These are phyloP conservation scores for Colletotrichum lindemuthianum DNA, from an alignment of 2,329 filamentous ascomycete species.

Conservation along the genomic window DNA sequence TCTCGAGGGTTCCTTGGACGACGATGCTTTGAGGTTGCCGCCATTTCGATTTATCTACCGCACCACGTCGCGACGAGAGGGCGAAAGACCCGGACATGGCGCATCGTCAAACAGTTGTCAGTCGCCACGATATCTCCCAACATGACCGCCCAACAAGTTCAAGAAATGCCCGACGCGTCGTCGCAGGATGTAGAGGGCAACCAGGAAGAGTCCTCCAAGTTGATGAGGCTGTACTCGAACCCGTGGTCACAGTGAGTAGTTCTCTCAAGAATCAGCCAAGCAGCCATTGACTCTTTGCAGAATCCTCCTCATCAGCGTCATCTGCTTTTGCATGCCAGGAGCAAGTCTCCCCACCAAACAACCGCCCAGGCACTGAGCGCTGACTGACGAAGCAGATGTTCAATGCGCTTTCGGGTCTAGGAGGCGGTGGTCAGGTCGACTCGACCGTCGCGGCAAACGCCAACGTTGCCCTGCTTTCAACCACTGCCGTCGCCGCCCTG, in stretches of 20 bases:
- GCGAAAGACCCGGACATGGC: too few relatives aligned
- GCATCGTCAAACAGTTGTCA: too few relatives aligned
- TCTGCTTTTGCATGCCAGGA: slow-evolving; percentile 59
- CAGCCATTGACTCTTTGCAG: slow-evolving; percentile 9
- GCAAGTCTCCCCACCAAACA: slow-evolving; percentile 42
- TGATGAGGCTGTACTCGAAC: slow-evolving; percentile 49
- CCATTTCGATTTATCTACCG: neutral
- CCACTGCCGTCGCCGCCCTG: slow-evolving; percentile 54
- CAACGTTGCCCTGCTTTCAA: slow-evolving; percentile 54
- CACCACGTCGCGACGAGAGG: neutral
- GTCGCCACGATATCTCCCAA: neutral
- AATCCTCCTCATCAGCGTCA: slow-evolving; percentile 58
- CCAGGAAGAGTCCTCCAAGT: slow-evolving; percentile 31
- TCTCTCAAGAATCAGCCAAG: too few relatives aligned
- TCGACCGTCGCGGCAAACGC: slow-evolving; percentile 57
- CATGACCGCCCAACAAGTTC: slow-evolving; percentile 1
- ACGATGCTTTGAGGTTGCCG: neutral
- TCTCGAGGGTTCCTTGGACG: neutral
- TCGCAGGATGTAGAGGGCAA: neutral
- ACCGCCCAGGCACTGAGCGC: neutral
- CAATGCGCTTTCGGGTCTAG: slow-evolving; percentile 56
- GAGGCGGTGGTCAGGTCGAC: slow-evolving; percentile 57
- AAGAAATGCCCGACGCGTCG: neutral
- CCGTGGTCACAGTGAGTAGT: slow-evolving; percentile 53
- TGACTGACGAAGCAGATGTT: slow-evolving; percentile 53